Base-by-base conservation (phyloP, 2,329 filamentous ascomycete species). In the Cephalotrichum gorgonifer region DNA sequence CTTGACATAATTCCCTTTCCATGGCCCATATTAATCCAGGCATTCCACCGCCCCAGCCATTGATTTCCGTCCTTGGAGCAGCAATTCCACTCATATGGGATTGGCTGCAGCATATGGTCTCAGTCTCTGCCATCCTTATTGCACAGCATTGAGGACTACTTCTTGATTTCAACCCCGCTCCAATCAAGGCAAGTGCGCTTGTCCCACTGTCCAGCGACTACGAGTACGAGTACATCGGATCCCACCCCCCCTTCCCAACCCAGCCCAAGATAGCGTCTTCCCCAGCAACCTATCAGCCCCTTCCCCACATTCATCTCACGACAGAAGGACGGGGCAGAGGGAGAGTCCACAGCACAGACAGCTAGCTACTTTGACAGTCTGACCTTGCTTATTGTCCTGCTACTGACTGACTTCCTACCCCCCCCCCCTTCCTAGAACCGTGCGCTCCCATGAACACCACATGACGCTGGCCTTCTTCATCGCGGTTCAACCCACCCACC, bases 221-320 rank as follows among this genome's bases (percentile, higher is more conserved):
- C 35, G n/a, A 39, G 5, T 3, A 20, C n/a, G 35, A 38, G 17
- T 39, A n/a, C 12, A 8, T 20, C n/a, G n/a, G n/a, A n/a, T n/a
- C n/a, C n/a, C 17, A 9, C 7, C 35, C 11, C 35, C 11, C 35
- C 35, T 6, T 39, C 35, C 5, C 17, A 17, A 39, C 17, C n/a
- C 35, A 39, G n/a, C 33, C 15, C n/a, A n/a, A n/a, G n/a, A n/a
- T 17, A 38, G 33, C 33, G 17, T 17, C 17, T 38, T 38, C 33
- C 33, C 33, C 33, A 38, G 33, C 35, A 39, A 20, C 35, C 35
- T 20, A 20, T 39, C n/a, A n/a, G 35, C 35, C 41, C 41, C 41
- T 43, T 43, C 41, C 41, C 41, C 41, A 43, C 41, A 43, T 43
- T 43, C 41, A 43, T 43, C 41, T 43, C 41, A 14, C 41, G 22